Evolutionary conservation across 805 yeast species (phyloP).

Genomic region (Ogataea trehaloabstinens): DNA sequence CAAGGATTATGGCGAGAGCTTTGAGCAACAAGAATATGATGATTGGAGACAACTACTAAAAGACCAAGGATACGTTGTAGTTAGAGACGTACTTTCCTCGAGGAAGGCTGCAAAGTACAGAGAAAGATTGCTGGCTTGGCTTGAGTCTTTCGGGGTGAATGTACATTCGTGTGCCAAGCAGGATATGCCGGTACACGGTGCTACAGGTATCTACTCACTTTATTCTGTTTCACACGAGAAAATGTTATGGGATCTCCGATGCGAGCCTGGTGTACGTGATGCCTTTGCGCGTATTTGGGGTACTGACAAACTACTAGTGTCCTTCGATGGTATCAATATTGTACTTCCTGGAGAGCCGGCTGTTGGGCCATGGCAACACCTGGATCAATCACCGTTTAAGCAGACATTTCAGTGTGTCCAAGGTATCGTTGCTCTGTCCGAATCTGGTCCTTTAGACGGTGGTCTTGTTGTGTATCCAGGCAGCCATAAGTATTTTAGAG

Average conservation of each 20-base stretch:
- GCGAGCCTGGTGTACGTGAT: constrained; percentile 28
- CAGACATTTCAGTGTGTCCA: constrained; percentile 31
- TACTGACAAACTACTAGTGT: constrained; percentile 32
- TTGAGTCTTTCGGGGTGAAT: constrained; percentile 19
- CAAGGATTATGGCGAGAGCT: background rate
- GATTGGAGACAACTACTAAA: constrained; percentile 33
- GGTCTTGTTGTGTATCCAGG: constrained; percentile 30
- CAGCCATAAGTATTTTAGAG: no score
- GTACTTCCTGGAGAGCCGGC: constrained; percentile 26
- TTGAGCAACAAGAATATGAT: constrained; percentile 5
- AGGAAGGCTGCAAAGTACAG: constrained; percentile 26
- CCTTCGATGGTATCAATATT: constrained; percentile 33
- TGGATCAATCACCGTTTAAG: constrained; percentile 34
- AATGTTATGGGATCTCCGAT: constrained; percentile 34
- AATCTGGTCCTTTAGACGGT: constrained; percentile 30
- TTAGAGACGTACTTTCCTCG: constrained; percentile 28
- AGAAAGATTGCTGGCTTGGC: constrained; percentile 22
- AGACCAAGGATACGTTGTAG: constrained; percentile 30
- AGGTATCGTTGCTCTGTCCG: constrained; percentile 30
- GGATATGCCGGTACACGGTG: no score
- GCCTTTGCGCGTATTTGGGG: constrained; percentile 31
- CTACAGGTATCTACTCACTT: no score
- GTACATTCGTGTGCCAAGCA: no score
- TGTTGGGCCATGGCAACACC: constrained; percentile 32
- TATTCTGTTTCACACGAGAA: constrained; percentile 31